Conservation (phyloP, 495 filamentous ascomycete genomes). For the Parachaetomium inaequale region DNA sequence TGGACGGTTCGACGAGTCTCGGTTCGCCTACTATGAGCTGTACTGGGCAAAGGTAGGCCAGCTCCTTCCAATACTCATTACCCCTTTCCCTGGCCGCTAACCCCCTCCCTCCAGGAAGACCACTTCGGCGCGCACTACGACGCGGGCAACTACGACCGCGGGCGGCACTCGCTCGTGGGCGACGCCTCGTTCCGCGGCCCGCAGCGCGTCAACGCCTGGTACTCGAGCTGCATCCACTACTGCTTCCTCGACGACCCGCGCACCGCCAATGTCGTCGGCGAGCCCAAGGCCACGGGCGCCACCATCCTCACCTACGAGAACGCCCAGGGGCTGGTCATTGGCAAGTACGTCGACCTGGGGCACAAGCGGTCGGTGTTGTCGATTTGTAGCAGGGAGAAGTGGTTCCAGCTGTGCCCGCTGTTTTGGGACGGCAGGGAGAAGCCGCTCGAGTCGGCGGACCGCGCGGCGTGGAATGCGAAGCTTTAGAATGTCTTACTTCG, state of each 20-base stretch:
- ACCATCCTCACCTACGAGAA: conserved; percentile 60
- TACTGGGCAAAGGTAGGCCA: conserved; percentile 61
- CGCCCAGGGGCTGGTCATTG: conserved; percentile 55
- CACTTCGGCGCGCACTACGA: conserved; percentile 60
- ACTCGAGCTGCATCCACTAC: conserved; percentile 61
- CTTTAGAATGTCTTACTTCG: conserved; percentile 20
- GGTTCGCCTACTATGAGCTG: conserved; percentile 62
- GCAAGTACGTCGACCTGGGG: conserved; percentile 58
- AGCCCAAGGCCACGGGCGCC: conserved; percentile 54
- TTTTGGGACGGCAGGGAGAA: conserved; percentile 35
- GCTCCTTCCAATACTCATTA: background rate
- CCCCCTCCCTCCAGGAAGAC: conserved; percentile 49
- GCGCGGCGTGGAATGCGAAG: conserved; percentile 50
- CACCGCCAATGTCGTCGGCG: conserved; percentile 56
- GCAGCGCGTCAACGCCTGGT: conserved; percentile 62
- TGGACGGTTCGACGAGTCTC: conserved; percentile 54
- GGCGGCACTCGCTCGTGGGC: conserved; percentile 62
- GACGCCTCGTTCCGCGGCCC: conserved; percentile 57
- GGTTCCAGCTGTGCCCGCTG: conserved; percentile 60
- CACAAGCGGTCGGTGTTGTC: conserved; percentile 61
- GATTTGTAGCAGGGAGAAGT: conserved; percentile 56
- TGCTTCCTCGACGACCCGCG: conserved; percentile 64
- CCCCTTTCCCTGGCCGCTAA: background rate
- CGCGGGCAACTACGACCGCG: conserved; percentile 58
- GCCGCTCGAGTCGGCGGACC: conserved; percentile 46